Percentiles rank a stretch among this genome's conserved stretches.
Evolutionary conservation across 495 filamentous ascomycete genomes (phyloP).

Genomic region (Tuber umbilicatum): DNA sequence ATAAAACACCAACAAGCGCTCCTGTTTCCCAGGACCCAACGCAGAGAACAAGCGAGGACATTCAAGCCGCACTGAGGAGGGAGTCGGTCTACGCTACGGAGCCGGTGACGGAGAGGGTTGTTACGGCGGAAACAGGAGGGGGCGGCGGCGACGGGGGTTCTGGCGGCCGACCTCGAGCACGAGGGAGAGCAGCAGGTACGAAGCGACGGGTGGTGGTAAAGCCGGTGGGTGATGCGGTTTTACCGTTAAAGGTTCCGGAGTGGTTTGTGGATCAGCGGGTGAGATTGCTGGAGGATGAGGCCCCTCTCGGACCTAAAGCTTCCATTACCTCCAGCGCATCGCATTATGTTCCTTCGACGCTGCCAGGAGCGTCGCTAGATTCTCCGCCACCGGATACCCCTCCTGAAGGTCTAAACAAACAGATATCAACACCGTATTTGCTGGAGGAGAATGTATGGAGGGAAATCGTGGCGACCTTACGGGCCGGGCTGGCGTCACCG

Average conservation of each 20-base stretch:
- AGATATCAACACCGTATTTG: conserved; percentile 29
- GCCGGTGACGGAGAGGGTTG: conserved; percentile 12
- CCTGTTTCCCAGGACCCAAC: conserved; percentile 6
- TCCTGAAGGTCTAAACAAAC: conserved; percentile 8
- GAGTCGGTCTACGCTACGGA: conserved; percentile 21
- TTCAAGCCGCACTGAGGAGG: conserved; percentile 7
- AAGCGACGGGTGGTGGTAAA: conserved; percentile 24
- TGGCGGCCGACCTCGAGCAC: conserved; percentile 25
- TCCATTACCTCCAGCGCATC: conserved; percentile 9
- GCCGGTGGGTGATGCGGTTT: neutral
- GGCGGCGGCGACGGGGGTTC: conserved; percentile 12
- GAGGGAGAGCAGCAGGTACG: conserved; percentile 26
- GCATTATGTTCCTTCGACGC: neutral
- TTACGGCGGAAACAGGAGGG: conserved; percentile 17
- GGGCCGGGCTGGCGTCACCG: conserved; percentile 40
- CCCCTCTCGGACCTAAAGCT: conserved; percentile 13
- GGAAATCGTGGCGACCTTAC: conserved; percentile 39
- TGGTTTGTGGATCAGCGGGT: conserved; percentile 39
- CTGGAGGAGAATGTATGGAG: conserved; percentile 41
- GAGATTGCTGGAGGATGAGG: conserved; percentile 31
- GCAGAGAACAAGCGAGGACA: conserved; percentile 14
- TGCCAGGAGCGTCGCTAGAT: neutral
- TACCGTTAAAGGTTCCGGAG: conserved; percentile 34
- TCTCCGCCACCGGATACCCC: neutral
- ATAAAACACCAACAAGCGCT: neutral